Conservation (phyloP, 2,329 filamentous ascomycete species). For the Endoconidiophora polonica region DNA sequence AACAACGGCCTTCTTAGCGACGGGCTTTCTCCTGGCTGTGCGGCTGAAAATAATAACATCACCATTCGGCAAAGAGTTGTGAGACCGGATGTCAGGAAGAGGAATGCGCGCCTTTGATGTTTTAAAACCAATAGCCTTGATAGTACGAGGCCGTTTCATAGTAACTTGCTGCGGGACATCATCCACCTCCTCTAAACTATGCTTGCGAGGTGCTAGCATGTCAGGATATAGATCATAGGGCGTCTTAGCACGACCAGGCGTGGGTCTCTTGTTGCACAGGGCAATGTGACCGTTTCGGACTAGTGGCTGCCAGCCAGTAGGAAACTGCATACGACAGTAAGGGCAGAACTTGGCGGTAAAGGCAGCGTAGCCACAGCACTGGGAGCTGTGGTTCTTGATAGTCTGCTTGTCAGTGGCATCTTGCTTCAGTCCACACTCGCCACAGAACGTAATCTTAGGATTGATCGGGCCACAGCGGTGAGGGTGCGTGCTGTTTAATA, state of each 20-base stretch:
- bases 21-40: neutral
- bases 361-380: conserved; percentile 14
- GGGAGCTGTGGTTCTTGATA: conserved; percentile 12
- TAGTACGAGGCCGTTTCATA: neutral
- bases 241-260: neutral
- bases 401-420: conserved; percentile 2
- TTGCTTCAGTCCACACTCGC: conserved; percentile 12
- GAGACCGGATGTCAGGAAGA: too few species aligned
- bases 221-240: conserved; percentile 11
- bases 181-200: neutral
- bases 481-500: conserved; percentile 11
- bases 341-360: conserved; percentile 15
- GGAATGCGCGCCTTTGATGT: too few species aligned
- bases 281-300: conserved; percentile 10
- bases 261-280: conserved; percentile 1
- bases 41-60: too few species aligned
- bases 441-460: conserved; percentile 11
- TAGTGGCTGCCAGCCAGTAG: neutral
- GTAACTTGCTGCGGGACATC: neutral
- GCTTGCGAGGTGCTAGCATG: conserved; percentile 1
- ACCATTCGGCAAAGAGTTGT: too few species aligned
- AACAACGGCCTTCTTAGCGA: neutral
- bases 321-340: conserved; percentile 13
- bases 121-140: too few species aligned
- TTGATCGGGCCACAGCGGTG: conserved; percentile 13